Conservation (phyloP, 176 grass and related monocot species). For the Musa schizocarpa region DNA sequence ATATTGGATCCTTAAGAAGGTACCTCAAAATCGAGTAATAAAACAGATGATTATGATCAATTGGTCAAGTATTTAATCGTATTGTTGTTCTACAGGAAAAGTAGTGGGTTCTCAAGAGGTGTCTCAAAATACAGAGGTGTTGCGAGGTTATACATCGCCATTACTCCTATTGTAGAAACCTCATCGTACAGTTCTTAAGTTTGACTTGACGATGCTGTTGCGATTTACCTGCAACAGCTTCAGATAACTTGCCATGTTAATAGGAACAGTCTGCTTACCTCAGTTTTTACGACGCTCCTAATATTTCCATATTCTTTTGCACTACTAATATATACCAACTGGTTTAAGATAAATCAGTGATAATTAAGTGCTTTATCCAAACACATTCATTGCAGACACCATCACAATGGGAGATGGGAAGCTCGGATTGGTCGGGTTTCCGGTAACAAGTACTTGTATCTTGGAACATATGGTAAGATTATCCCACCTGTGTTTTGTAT, state of each 20-base stretch:
- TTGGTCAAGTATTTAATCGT: too few species aligned
- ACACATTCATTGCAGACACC: conserved; percentile 31
- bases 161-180: neutral
- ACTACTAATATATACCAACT: too few species aligned
- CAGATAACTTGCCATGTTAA: too few species aligned
- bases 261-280: neutral
- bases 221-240: too few species aligned
- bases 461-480: conserved; percentile 42
- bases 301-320: too few species aligned
- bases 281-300: conserved; percentile 1
- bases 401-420: conserved; percentile 61
- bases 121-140: conserved; percentile 76
- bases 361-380: neutral
- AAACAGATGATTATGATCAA: neutral
- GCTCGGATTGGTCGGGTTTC: conserved; percentile 52
- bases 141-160: conserved; percentile 27
- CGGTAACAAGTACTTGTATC: conserved; percentile 67
- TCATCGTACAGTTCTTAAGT: too few species aligned
- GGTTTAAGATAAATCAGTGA: too few species aligned
- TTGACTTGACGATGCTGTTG: too few species aligned
- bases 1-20: conserved; percentile 57
- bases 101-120: conserved; percentile 64
- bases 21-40: conserved; percentile 8
- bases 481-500: neutral
- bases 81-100: conserved; percentile 30